Evolutionary conservation across 805 yeast genomes (phyloP).

Genomic region (Cyberlindnera mycetangii): DNA sequence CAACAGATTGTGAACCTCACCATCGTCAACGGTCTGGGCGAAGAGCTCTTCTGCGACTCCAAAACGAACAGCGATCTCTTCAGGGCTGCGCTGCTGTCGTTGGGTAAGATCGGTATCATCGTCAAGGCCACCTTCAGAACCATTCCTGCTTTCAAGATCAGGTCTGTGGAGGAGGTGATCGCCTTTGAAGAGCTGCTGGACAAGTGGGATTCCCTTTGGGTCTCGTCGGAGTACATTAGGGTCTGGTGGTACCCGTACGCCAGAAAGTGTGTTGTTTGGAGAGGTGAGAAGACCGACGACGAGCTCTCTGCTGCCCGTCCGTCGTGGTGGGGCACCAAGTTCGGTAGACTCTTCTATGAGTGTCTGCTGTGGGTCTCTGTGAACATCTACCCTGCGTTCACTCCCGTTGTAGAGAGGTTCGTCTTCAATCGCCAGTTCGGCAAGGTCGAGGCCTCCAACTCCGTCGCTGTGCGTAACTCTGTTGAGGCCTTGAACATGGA

Average conservation of each 20-base stretch:
- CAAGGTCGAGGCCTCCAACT: constrained; percentile 60
- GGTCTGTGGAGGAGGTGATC: constrained; percentile 78
- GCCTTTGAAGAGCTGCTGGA: constrained; percentile 69
- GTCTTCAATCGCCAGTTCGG: constrained; percentile 87
- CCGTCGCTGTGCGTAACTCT: constrained; percentile 69
- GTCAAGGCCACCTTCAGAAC: constrained; percentile 81
- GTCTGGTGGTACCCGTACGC: constrained; percentile 98
- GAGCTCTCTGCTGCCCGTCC: constrained; percentile 60
- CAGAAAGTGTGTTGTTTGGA: constrained; percentile 83
- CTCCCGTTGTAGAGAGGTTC: constrained; percentile 83
- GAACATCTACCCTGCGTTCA: constrained; percentile 64
- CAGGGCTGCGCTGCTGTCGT: constrained; percentile 76
- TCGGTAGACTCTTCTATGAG: constrained; percentile 82
- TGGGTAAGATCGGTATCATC: constrained; percentile 91
- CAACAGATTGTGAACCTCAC: constrained; percentile 82
- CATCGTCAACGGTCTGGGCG: constrained; percentile 73
- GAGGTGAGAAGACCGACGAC: constrained; percentile 74
- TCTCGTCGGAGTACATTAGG: constrained; percentile 84
- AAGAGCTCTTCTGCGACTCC: constrained; percentile 45
- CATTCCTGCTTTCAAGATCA: constrained; percentile 79
- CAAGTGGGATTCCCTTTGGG: constrained; percentile 79
- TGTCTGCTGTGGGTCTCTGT: constrained; percentile 76
- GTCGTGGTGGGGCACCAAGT: constrained; percentile 81
- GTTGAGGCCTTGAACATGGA: constrained; percentile 93
- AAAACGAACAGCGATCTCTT: constrained; percentile 68